Conservation (phyloP, 169 alveolate genomes). For the Plasmodium sp. region DNA sequence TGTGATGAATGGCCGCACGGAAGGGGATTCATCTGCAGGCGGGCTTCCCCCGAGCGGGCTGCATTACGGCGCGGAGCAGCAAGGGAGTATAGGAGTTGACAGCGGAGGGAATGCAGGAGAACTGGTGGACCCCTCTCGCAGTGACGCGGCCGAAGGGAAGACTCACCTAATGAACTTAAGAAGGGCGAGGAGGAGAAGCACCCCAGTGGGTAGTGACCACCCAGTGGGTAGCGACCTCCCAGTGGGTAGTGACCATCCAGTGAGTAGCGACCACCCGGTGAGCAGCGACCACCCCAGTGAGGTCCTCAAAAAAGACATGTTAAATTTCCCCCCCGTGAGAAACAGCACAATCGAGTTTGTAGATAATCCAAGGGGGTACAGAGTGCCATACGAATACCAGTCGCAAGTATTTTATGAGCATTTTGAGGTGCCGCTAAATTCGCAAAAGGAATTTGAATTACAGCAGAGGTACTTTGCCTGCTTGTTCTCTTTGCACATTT, state of each 20-base stretch:
- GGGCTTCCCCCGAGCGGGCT: background rate
- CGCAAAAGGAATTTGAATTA: slow-evolving; percentile 18
- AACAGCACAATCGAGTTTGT: slow-evolving; percentile 39
- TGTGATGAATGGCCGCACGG: background rate
- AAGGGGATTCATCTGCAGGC: background rate
- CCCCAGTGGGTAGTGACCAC: background rate
- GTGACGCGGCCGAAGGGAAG: background rate
- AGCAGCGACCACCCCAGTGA: background rate
- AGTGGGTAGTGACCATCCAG: background rate
- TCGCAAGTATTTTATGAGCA: slow-evolving; percentile 53
- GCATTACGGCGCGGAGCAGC: background rate
- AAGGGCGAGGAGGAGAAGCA: background rate
- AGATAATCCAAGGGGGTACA: slow-evolving; percentile 63
- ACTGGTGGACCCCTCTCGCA: background rate
- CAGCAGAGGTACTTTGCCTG: slow-evolving; percentile 52
- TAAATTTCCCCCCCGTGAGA: background rate
- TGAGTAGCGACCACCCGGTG: background rate
- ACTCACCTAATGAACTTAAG: background rate
- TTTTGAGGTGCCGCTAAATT: slow-evolving; percentile 59
- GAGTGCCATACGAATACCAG: slow-evolving; percentile 48
- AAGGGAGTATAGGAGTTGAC: background rate
- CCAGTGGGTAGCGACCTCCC: background rate
- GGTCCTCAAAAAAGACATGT: background rate
- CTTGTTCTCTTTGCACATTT: slow-evolving; percentile 61
- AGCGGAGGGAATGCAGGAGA: background rate